Evolutionary conservation across 345 rosid genomes (phyloP).

Genomic region (Syzygium oleosum): DNA sequence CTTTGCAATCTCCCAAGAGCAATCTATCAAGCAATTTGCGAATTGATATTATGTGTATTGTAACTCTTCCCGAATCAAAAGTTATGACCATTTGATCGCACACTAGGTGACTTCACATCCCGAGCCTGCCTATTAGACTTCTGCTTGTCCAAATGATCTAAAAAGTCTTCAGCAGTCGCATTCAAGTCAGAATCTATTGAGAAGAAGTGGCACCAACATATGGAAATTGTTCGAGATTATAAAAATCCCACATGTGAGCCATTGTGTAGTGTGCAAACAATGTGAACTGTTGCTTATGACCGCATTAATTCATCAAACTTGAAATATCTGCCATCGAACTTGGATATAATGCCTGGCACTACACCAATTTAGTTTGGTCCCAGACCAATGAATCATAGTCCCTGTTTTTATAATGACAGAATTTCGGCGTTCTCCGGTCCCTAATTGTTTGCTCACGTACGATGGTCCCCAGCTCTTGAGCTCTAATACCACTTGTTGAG

Average conservation of each 20-base stretch:
- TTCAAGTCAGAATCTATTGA: neutral
- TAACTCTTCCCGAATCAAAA: no score
- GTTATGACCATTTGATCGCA: neutral
- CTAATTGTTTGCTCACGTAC: neutral
- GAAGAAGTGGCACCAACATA: neutral
- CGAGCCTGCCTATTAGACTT: neutral
- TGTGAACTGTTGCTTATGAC: neutral
- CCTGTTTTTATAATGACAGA: neutral
- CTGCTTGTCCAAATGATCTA: neutral
- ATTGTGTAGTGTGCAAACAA: neutral
- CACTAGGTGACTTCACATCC: neutral
- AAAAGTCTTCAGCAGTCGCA: neutral
- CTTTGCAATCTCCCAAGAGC: no score
- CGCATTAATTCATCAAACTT: neutral
- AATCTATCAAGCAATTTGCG: no score
- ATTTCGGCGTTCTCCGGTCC: neutral
- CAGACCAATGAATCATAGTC: neutral
- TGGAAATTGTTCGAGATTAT: neutral
- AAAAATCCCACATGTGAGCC: neutral
- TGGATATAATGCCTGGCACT: neutral
- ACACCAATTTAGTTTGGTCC: neutral
- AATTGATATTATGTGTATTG: neutral
- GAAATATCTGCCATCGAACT: neutral
- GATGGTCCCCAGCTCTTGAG: neutral
- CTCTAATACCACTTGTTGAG: neutral